Evolutionary conservation across 257 asterid genomes (phyloP), one percentile per base, ranked within the genome.

Genomic region (Solanum megistacrolobum): DNA sequence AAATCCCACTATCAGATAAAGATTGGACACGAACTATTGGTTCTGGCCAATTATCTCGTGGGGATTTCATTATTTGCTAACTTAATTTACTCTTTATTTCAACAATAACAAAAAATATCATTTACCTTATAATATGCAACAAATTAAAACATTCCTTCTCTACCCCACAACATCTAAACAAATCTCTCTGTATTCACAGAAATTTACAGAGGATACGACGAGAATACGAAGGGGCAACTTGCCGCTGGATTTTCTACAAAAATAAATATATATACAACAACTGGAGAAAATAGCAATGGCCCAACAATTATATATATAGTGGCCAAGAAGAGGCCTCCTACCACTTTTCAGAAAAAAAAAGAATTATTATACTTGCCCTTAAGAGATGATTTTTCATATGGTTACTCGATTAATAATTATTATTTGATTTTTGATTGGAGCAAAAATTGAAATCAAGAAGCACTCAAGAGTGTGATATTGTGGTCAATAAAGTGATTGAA

Each of bases 11-110:
- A 0, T 91, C 93, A 0, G 98, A 96, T 35, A 96, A 75, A 27
- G 96, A 92, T 81, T 96, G 98, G 87, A 96, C 98, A 1, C 98
- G 96, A 89, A 94, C 90, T 43, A 96, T 92, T 1, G 98, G 98
- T 74, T 96, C 98, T 4, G 98, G 98, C 98, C 98, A 96, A 12
- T 65, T 4, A 65, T 93, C 95, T 68, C 68, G n/a, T 9, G 90
- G 89, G 73, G 58, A 72, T 34, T 91, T 87, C 93, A 91, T 87
- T 23, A 6, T 29, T 21, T 21, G 5, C 14, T 39, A 6, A 23
- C 21, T 36, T 74, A 36, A 36, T 36, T 7, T 36, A 75, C 52
- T 11, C 16, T 69, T 31, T 71, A 23, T 36, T 12, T 38, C 21
- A 36, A 75, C 10, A 7, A 21, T 52, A 10, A 12, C 9, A 72